Evolutionary conservation across 2,329 filamentous ascomycete species (phyloP).

Genomic region (Seiridium cupressi): DNA sequence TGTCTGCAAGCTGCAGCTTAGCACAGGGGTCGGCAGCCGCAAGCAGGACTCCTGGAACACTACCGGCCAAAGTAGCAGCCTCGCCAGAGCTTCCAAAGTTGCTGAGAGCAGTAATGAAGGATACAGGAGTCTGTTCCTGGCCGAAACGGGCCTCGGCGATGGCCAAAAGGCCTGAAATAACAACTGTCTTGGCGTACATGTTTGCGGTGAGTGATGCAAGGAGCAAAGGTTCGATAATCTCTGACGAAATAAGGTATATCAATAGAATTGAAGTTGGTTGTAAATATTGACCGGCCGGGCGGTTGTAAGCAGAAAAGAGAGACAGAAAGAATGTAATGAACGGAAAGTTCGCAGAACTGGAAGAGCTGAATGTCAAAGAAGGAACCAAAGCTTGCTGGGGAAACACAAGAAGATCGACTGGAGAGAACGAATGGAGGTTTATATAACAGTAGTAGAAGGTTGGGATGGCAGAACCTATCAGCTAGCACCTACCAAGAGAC

Average conservation of each 20-base stretch:
- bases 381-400: conserved; percentile 15
- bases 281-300: conserved; percentile 22
- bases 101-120: conserved; percentile 50
- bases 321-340: conserved; percentile 30
- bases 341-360: conserved; percentile 37
- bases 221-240: conserved; percentile 9
- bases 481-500: neutral
- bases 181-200: conserved; percentile 42
- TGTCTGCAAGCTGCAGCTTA: conserved; percentile 64
- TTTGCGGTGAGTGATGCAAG: conserved; percentile 9
- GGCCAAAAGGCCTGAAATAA: conserved; percentile 40
- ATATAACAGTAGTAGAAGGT: conserved; percentile 2
- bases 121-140: conserved; percentile 60
- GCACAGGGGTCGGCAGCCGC: conserved; percentile 65
- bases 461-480: neutral
- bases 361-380: conserved; percentile 21
- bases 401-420: conserved; percentile 10
- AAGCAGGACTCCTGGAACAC: conserved; percentile 60
- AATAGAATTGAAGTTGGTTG: neutral
- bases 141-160: conserved; percentile 56
- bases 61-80: conserved; percentile 62
- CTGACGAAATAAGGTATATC: conserved; percentile 1
- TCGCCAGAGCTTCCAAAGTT: conserved; percentile 56
- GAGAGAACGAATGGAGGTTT: conserved; percentile 11
- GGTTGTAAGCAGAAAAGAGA: conserved; percentile 23